phyloP scores from a whole-genome alignment of 495 filamentous ascomycete genomes.

The Penicillium maclennaniae region DNA sequence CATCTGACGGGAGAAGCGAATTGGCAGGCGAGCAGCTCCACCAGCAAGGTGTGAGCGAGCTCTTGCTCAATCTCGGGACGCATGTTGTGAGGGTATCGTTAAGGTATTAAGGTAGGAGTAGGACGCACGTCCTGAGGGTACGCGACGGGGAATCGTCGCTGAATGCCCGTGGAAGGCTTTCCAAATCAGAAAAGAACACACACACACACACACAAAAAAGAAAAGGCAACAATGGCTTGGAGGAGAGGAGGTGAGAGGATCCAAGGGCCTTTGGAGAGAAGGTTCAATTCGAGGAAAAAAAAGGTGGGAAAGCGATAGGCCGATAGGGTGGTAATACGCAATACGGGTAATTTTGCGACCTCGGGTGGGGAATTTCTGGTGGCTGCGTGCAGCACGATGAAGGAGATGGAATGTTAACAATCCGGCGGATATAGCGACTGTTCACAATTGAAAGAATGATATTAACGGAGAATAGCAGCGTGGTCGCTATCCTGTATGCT shows the following conservation, averaged over 20 bases:
- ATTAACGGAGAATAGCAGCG: background rate
- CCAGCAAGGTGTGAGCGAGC: slow-evolving; percentile 92
- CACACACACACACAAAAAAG: slow-evolving; percentile 7
- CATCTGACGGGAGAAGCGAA: slow-evolving; percentile 98
- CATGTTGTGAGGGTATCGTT: slow-evolving; percentile 51
- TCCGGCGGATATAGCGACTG: too few species aligned
- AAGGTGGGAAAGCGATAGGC: slow-evolving; percentile 29
- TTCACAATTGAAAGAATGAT: too few species aligned
- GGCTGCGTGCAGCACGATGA: background rate
- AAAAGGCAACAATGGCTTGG: slow-evolving; percentile 5
- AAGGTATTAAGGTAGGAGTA: slow-evolving; percentile 14
- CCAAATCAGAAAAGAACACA: slow-evolving; percentile 6
- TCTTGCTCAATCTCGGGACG: slow-evolving; percentile 98
- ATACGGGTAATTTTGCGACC: slow-evolving; percentile 22
- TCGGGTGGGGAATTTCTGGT: background rate
- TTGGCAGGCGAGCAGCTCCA: slow-evolving; percentile 98
- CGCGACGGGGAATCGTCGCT: slow-evolving; percentile 16
- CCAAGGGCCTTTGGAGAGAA: background rate
- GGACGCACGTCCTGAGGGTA: slow-evolving; percentile 12
- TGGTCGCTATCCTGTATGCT: background rate
- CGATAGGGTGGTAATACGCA: slow-evolving; percentile 19
- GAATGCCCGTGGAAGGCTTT: slow-evolving; percentile 8
- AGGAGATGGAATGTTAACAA: background rate
- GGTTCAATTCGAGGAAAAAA: slow-evolving; percentile 25
- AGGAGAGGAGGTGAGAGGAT: slow-evolving; percentile 2